Evolutionary conservation across 2,329 filamentous ascomycete species (phyloP).

Genomic region (Aspergillus pseudotamarii): DNA sequence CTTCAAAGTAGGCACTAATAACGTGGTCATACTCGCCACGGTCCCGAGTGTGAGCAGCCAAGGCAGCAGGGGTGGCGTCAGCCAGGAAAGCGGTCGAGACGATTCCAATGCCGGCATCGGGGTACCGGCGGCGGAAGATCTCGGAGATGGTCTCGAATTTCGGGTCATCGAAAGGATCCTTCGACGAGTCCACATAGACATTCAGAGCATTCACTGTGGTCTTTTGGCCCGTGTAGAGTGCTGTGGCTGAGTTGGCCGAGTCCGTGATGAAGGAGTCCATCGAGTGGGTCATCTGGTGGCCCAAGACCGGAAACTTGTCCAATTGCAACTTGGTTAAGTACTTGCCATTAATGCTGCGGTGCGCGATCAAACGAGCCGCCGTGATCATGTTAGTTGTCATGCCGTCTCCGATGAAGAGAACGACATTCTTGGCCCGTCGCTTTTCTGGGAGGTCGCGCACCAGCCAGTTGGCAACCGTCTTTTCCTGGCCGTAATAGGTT

Average conservation of each 20-base stretch:
- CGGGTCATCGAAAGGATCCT: constrained; percentile 75
- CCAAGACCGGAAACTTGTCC: constrained; percentile 82
- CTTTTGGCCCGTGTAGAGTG: constrained; percentile 82
- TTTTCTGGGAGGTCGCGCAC: constrained; percentile 71
- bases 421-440: constrained; percentile 80
- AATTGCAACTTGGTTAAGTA: constrained; percentile 75
- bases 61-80: constrained; percentile 78
- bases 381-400: constrained; percentile 57
- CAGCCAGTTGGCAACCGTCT: constrained; percentile 73
- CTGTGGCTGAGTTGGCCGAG: constrained; percentile 81
- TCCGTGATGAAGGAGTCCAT: constrained; percentile 85
- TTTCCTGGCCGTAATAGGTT: constrained; percentile 72
- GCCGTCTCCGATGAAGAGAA: constrained; percentile 77
- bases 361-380: constrained; percentile 76
- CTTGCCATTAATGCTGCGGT: constrained; percentile 82
- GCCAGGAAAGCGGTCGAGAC: constrained; percentile 76
- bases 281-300: constrained; percentile 88
- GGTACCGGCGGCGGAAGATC: constrained; percentile 69
- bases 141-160: constrained; percentile 80
- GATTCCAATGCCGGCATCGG: constrained; percentile 61
- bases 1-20: constrained; percentile 75
- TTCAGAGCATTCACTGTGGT: constrained; percentile 79
- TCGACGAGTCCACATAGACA: constrained; percentile 78
- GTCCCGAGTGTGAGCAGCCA: constrained; percentile 72
- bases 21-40: constrained; percentile 71